Conservation (phyloP, 192 early-diverging fungal species). For the Allomyces javanicus region DNA sequence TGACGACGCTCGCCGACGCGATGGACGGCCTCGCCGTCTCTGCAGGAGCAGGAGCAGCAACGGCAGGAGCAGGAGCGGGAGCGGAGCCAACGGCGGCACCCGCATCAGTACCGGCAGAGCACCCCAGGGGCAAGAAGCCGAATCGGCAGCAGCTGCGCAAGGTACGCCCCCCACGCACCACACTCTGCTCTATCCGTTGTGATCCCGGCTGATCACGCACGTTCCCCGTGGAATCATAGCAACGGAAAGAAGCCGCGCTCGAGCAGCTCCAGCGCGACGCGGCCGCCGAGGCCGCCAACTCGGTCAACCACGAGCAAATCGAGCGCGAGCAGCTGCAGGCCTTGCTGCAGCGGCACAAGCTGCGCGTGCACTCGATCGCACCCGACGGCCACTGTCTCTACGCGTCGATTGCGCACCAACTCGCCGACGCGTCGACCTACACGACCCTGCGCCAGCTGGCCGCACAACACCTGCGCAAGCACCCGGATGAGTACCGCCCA, state of each 20-base stretch:
- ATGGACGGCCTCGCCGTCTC: too few relatives aligned
- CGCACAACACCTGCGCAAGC: not conserved
- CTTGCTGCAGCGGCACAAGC: not conserved
- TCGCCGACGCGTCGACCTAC: not conserved
- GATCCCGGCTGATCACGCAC: too few relatives aligned
- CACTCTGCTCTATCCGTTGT: too few relatives aligned
- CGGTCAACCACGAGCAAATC: not conserved
- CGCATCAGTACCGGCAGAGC: too few relatives aligned
- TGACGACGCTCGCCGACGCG: too few relatives aligned
- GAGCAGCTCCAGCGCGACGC: not conserved
- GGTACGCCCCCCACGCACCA: not conserved
- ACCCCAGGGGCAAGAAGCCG: not conserved
- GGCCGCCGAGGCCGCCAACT: not conserved
- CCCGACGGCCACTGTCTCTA: not conserved
- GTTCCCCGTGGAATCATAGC: not conserved
- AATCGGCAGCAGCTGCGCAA: not conserved
- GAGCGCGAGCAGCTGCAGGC: not conserved
- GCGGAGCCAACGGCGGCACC: too few relatives aligned
- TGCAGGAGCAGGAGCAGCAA: too few relatives aligned
- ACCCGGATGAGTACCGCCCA: not conserved
- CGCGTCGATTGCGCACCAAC: not conserved
- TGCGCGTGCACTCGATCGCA: not conserved
- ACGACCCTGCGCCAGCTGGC: not conserved
- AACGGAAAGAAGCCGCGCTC: not conserved
- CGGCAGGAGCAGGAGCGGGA: too few relatives aligned